Base-by-base conservation (phyloP, 257 asterid genomes). In the Sherardia arvensis region DNA sequence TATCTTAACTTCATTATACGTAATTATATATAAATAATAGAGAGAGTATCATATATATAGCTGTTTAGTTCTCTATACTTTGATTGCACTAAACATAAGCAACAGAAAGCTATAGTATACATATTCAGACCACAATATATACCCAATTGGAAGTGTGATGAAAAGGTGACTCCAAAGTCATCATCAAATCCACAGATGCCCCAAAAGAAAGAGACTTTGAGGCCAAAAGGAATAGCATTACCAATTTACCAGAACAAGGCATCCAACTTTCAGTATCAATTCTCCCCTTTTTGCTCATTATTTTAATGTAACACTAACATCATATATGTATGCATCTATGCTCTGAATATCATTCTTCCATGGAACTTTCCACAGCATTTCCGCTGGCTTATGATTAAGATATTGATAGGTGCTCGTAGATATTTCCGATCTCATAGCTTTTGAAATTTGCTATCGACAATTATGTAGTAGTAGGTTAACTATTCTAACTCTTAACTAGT, bases 181-280 rank as follows among this genome's bases (percentile, higher is more conserved):
- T 76, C 47, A 68, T 38, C 55, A 57, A 60, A 64, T 58, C 69
- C 75, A 66, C 27, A 59, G 78, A 69, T 77, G 81, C 66, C 61
- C 59, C 69, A 49, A 59, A 59, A 59, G 34, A n/a, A 30, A 66
- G 61, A 58, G 79, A 63, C 71, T 63, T 59, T 69, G 66, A 59
- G 69, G 66, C 74, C 54, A 70, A 77, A 78, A 72, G 78, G 76
- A 78, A 78, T 62, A 69, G 78, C 76, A 72, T 75, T 75, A 33
- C 76, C 65, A 76, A 73, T 68, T 78, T 74, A 30, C 77, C 78
- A 71, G 51, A 75, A 78, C 65, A 66, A 75, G 73, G 76, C 78
- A 78, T 74, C 76, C 66, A 53, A 51, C 83, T 72, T 59, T 70
- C 66, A 48, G 71, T 59, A 70, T 69, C 72, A 69, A 68, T 74